phyloP scores from a whole-genome alignment of 2,329 filamentous ascomycete genomes.

The Trichoderma simmonsii region DNA sequence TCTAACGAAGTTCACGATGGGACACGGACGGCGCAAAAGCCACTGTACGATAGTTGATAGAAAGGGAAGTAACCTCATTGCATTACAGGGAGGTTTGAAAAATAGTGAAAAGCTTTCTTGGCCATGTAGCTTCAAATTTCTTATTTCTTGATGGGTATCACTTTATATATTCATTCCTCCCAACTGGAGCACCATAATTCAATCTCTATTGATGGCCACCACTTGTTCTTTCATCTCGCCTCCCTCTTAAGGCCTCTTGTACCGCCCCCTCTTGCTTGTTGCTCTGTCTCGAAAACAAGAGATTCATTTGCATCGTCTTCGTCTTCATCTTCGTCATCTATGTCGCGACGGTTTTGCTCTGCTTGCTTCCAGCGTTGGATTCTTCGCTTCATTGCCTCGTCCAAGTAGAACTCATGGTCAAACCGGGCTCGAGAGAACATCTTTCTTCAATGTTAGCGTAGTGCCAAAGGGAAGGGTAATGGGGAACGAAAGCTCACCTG shows the following conservation, averaged over 20 bases:
- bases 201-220: too few species aligned
- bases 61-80: not conserved
- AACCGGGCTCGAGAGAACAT: conserved; percentile 41
- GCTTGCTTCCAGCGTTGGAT: conserved; percentile 53
- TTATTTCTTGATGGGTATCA: conserved; percentile 18
- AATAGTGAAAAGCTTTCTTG: not conserved
- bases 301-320: conserved; percentile 26
- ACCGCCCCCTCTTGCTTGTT: conserved; percentile 21
- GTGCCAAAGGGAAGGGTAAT: too few species aligned
- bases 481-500: conserved; percentile 41
- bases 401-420: conserved; percentile 51
- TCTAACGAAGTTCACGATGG: not conserved
- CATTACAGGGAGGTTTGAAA: not conserved
- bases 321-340: conserved; percentile 42
- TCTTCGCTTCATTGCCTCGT: conserved; percentile 54
- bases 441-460: conserved; percentile 31
- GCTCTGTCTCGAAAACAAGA: conserved; percentile 26
- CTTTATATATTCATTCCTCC: not conserved
- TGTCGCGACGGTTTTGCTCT: conserved; percentile 38
- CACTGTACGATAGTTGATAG: conserved; percentile 4
- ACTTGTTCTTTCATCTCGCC: not conserved
- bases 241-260: conserved; percentile 26
- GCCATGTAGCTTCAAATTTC: too few species aligned
- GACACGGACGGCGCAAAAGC: not conserved
- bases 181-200: not conserved